Evolutionary conservation across 192 early-diverging fungal genomes (phyloP), one percentile per base, ranked within the genome.

Genomic region (Linnemannia elongata): DNA sequence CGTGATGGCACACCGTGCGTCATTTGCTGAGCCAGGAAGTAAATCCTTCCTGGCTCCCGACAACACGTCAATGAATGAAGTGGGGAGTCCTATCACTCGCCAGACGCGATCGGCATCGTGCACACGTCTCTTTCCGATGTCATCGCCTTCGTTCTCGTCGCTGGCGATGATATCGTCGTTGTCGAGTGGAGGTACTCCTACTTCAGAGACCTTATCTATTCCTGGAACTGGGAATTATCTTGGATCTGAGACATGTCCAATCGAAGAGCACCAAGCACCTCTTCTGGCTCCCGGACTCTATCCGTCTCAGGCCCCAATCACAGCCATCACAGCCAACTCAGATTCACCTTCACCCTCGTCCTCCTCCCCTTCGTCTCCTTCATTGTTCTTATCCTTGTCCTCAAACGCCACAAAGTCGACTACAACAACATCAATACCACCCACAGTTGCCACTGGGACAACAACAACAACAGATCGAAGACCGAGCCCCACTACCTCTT

Each of bases 91-190:
- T 38, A 20, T 49, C 35, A 60, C 76, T 7, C 75, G 82, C 52
- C 82, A 83, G 68, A 55, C 69, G 38, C 82, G 82, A 47, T 83
- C 82, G 0, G 82, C 54, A 35, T 83, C 82, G 13, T 83, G 82
- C 42, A 83, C 82, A 69, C 72, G 76, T 30, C 72, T 76, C 10
- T 83, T 78, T n/a, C 49, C 82, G 24, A 69, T 83, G 10, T 66
- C 82, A 10, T 69, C 75, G 42, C 27, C 76, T 18, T 78, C 82
- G 4, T 63, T 77, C 33, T 20, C 60, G 4, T 66, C 60, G 13
- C 4, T 66, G 60, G 27, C 60, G 30, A 66, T 66, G 60, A 27
- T 66, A 10, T 66, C 60, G 27, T 66, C 60, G 55, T 27, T 27
- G 60, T 27, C 60, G 3, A 30, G 27, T 15, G 27, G 9, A 66